These are phyloP conservation scores for Colletotrichum scovillei DNA, from an alignment of 2,329 filamentous ascomycete species.

Conservation along the genomic window DNA sequence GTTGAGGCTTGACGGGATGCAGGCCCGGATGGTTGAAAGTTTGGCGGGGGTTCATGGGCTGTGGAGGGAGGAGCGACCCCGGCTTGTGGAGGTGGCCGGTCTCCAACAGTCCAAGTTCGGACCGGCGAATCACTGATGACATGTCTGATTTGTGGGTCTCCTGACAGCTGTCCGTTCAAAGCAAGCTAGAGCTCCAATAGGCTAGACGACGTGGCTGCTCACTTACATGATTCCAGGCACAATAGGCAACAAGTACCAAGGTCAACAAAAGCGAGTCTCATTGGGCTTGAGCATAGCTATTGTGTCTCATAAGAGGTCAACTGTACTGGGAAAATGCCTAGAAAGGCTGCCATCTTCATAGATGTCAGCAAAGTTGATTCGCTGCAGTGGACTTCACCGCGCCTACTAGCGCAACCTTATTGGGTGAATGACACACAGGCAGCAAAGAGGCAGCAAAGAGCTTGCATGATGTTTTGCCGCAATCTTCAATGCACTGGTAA, in stretches of 20 bases:
- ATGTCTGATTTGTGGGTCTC: neutral
- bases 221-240: neutral
- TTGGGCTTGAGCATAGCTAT: neutral
- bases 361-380: neutral
- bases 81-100: conserved; percentile 28
- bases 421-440: neutral
- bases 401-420: neutral
- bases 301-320: neutral
- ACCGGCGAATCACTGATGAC: conserved; percentile 14
- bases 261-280: neutral
- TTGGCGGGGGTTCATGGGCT: conserved; percentile 19
- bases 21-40: neutral
- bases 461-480: neutral
- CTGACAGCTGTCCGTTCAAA: conserved; percentile 7
- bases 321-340: neutral
- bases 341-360: neutral
- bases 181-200: neutral
- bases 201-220: neutral
- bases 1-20: neutral
- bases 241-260: neutral
- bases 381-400: conserved; percentile 9
- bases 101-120: conserved; percentile 11
- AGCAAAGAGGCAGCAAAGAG: neutral
- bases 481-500: neutral
- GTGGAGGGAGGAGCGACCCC: conserved; percentile 5